Evolutionary conservation across 805 yeast species (phyloP).

Genomic region (Myxozyma geophila): DNA sequence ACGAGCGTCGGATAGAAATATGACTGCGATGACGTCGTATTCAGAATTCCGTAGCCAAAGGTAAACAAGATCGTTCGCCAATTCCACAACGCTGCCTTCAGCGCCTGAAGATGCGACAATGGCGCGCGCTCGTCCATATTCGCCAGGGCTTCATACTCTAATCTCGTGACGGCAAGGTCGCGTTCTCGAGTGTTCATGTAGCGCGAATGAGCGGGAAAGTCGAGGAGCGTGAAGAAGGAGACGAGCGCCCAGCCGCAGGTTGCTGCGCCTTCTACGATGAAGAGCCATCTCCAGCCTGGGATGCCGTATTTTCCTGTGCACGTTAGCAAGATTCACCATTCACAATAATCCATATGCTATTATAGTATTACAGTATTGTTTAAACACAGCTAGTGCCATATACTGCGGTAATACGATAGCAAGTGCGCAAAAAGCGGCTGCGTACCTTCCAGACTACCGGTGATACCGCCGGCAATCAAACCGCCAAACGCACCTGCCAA

Average conservation of each 20-base stretch:
- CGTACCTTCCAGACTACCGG: constrained; percentile 53
- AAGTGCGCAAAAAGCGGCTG: constrained; percentile 1
- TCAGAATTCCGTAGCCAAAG: constrained; percentile 14
- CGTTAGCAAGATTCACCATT: no score
- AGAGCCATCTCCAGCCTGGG: constrained; percentile 75
- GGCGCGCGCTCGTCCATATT: constrained; percentile 3
- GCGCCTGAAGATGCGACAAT: constrained; percentile 17
- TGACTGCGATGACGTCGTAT: constrained; percentile 15
- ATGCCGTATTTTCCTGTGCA: constrained; percentile 48
- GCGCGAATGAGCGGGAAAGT: constrained; percentile 22
- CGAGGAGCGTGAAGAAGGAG: constrained; percentile 20
- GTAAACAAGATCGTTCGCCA: constrained; percentile 22
- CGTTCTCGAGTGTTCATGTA: constrained; percentile 16
- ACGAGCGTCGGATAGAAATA: constrained; percentile 26
- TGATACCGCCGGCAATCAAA: constrained; percentile 63
- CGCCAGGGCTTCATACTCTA: constrained; percentile 17
- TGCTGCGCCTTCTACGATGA: constrained; percentile 40
- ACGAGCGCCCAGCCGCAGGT: constrained; percentile 19
- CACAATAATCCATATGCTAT: no score
- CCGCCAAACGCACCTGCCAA: constrained; percentile 67
- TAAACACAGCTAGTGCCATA: no score
- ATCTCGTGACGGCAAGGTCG: constrained; percentile 16
- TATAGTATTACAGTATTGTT: no score
- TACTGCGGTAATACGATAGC: no score
- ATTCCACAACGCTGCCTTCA: constrained; percentile 5